A percentile compares a stretch with the other conserved stretches of the same genome.
These are phyloP conservation scores for Oryza longistaminata DNA, from an alignment of 176 grass and related monocot species.

Conservation along the genomic window DNA sequence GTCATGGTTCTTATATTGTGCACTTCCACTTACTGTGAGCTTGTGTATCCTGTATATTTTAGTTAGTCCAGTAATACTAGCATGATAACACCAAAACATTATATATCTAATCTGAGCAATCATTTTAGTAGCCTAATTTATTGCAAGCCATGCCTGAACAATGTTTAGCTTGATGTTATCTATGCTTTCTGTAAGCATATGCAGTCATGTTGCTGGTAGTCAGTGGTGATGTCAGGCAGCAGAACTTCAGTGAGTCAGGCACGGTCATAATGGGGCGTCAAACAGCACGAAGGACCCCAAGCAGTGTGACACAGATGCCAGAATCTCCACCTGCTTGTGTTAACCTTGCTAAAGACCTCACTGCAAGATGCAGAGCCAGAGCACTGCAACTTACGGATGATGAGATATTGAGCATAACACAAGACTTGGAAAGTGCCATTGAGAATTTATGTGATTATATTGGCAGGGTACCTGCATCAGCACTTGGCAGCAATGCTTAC, in stretches of 20 bases:
- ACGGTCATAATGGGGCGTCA: constrained; percentile 55
- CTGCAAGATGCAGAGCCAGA: constrained; percentile 55
- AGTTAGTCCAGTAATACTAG: neutral
- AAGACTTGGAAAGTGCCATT: constrained; percentile 69
- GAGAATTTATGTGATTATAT: constrained; percentile 59
- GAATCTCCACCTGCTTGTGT: constrained; percentile 54
- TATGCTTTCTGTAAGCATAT: constrained; percentile 40
- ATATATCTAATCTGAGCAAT: constrained; percentile 7
- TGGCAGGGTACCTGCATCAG: constrained; percentile 55
- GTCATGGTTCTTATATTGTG: neutral
- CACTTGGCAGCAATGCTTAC: constrained; percentile 47
- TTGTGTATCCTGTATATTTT: neutral
- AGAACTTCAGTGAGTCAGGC: constrained; percentile 47
- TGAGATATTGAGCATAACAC: constrained; percentile 51
- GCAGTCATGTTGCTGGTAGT: constrained; percentile 61
- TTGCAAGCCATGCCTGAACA: constrained; percentile 2
- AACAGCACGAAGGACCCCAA: constrained; percentile 44
- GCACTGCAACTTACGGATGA: constrained; percentile 46
- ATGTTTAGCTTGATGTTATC: constrained; percentile 27
- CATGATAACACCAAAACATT: neutral
- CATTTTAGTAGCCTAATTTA: constrained; percentile 17
- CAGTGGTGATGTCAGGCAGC: constrained; percentile 33
- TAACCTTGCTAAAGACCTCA: constrained; percentile 68
- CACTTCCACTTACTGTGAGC: neutral
- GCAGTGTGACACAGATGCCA: constrained; percentile 43